A percentile compares a stretch with the other conserved stretches of the same genome.
These are phyloP conservation scores for Fraxinus quadrangulata DNA, from an alignment of 257 asterid species.

Conservation along the genomic window DNA sequence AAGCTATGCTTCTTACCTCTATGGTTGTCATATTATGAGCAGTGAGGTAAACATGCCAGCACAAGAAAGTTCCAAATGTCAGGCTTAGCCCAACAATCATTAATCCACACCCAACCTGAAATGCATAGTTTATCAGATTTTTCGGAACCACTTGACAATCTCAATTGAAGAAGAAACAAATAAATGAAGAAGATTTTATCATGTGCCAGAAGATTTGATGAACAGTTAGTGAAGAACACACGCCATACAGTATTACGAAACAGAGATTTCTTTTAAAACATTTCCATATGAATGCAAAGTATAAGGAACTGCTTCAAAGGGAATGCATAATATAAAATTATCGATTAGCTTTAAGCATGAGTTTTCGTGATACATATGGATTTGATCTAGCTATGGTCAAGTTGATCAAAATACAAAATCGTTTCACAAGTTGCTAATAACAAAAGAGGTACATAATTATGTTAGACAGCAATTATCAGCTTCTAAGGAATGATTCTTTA, in stretches of 20 bases:
- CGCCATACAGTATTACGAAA: not conserved
- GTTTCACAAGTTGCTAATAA: not conserved
- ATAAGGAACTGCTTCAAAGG: conserved; percentile 5
- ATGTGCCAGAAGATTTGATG: not conserved
- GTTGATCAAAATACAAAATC: not conserved
- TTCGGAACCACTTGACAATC: not conserved
- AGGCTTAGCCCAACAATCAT: conserved; percentile 48
- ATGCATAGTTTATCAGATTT: conserved; percentile 24
- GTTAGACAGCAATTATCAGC: not conserved
- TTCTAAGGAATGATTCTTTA: not conserved
- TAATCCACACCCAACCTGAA: conserved; percentile 61
- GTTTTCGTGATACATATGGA: not conserved
- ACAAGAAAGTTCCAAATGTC: conserved; percentile 64
- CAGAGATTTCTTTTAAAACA: not conserved
- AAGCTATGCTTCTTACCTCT: conserved; percentile 60
- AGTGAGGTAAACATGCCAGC: conserved; percentile 88
- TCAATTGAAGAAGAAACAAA: not conserved
- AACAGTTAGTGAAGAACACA: not conserved
- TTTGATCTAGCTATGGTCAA: not conserved
- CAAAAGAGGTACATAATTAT: not conserved
- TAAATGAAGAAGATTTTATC: not conserved
- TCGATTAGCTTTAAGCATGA: not conserved
- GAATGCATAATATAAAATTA: not conserved
- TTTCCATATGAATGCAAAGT: not conserved
- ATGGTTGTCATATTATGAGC: conserved; percentile 82